A percentile compares a stretch with the other conserved stretches of the same genome.
Evolutionary conservation across 148 eudicot genomes (phyloP).

Genomic region (Dysphania ambrosioides): DNA sequence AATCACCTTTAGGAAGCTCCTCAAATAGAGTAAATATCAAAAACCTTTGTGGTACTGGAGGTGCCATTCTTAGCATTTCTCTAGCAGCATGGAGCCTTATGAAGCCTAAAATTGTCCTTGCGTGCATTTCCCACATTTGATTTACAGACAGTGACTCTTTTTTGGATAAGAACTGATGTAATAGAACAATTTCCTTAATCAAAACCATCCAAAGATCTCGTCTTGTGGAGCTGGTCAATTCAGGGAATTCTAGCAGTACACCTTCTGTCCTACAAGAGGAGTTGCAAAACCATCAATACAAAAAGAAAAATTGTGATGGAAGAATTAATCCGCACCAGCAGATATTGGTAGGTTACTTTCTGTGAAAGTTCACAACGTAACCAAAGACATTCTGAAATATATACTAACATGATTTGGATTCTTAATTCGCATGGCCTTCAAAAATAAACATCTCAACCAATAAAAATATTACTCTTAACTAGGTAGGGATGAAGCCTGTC

Average conservation of each 20-base stretch:
- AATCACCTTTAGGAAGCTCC: slow-evolving; percentile 88
- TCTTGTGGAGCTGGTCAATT: slow-evolving; percentile 79
- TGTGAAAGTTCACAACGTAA: neutral
- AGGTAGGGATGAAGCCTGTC: neutral
- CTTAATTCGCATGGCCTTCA: neutral
- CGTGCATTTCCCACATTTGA: slow-evolving; percentile 82
- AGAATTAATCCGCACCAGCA: neutral
- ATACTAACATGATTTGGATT: neutral
- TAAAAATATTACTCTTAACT: neutral
- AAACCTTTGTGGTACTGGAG: slow-evolving; percentile 77
- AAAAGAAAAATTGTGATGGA: neutral
- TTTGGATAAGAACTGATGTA: slow-evolving; percentile 62
- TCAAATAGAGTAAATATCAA: slow-evolving; percentile 68
- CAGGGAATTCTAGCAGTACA: slow-evolving; percentile 76
- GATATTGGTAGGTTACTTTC: neutral
- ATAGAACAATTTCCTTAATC: slow-evolving; percentile 58
- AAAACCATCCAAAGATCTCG: slow-evolving; percentile 93
- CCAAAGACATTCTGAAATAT: neutral
- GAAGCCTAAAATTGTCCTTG: slow-evolving; percentile 73
- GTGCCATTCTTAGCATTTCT: slow-evolving; percentile 87
- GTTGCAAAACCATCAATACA: neutral
- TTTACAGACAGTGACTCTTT: slow-evolving; percentile 36
- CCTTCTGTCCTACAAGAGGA: slow-evolving; percentile 56
- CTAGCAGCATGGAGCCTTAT: slow-evolving; percentile 82
- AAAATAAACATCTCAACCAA: no score